Evolutionary conservation across 2,329 filamentous ascomycete species (phyloP).

Genomic region (Talaromyces funiculosus): DNA sequence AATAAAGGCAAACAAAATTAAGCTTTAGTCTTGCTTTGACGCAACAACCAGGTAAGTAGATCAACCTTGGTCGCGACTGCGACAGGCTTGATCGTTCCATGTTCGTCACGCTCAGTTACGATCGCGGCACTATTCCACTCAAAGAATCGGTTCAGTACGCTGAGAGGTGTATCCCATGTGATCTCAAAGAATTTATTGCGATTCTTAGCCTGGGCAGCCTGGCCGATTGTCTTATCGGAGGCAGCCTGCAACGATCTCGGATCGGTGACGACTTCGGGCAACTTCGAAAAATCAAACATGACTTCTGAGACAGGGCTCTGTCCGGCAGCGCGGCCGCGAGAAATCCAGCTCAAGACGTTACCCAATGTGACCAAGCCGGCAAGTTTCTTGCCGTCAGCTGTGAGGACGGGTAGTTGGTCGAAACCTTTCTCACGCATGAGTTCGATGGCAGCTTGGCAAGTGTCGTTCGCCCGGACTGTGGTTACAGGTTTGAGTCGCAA

Average conservation of each 20-base stretch:
- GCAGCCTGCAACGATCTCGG: constrained; percentile 46
- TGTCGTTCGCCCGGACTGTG: constrained; percentile 64
- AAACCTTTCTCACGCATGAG: constrained; percentile 98
- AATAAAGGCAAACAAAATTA: background rate
- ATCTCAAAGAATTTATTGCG: constrained; percentile 77
- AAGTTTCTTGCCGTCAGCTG: constrained; percentile 62
- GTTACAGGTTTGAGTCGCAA: constrained; percentile 91
- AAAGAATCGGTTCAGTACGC: constrained; percentile 82
- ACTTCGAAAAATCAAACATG: constrained; percentile 92
- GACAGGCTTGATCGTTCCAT: constrained; percentile 65
- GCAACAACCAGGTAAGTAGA: constrained; percentile 81
- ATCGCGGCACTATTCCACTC: constrained; percentile 97
- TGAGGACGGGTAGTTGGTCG: constrained; percentile 89
- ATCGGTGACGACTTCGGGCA: constrained; percentile 88
- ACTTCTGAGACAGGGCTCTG: constrained; percentile 72
- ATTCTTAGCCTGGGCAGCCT: constrained; percentile 27
- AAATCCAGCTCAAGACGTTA: constrained; percentile 87
- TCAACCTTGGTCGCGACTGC: constrained; percentile 97
- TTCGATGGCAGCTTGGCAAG: constrained; percentile 85
- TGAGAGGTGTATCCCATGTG: constrained; percentile 79
- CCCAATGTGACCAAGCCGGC: constrained; percentile 92
- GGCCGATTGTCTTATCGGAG: background rate
- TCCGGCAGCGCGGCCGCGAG: constrained; percentile 69
- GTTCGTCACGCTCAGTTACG: constrained; percentile 69
- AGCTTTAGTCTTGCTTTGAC: constrained; percentile 11